phyloP scores from a whole-genome alignment of 345 rosid genomes.

The Abelmoschus esculentus region DNA sequence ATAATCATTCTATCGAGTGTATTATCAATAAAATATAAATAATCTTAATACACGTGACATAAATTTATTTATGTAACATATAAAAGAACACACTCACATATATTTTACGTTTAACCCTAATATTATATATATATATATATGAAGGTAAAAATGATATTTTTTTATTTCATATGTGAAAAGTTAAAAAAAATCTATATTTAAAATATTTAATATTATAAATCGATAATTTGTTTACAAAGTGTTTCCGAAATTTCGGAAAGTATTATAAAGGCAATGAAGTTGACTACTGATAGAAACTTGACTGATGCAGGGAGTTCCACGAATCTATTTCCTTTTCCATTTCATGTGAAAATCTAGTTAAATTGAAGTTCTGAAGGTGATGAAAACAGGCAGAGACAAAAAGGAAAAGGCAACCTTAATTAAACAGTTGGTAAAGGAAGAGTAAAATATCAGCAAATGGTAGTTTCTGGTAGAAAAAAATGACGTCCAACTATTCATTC shows the following conservation, averaged over 20 bases:
- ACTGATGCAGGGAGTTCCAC: conserved; percentile 1
- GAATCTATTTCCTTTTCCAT: background rate
- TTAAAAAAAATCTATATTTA: too few species aligned
- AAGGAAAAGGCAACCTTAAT: background rate
- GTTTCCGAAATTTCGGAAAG: background rate
- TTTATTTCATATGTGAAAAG: too few species aligned
- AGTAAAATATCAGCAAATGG: background rate
- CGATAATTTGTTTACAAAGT: background rate
- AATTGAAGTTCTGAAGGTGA: background rate
- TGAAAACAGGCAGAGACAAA: background rate
- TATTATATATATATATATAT: too few species aligned
- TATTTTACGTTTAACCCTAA: too few species aligned
- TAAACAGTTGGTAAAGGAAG: background rate
- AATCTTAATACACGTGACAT: too few species aligned
- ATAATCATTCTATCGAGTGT: too few species aligned
- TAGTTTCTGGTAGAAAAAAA: background rate
- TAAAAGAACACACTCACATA: too few species aligned
- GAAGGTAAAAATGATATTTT: too few species aligned
- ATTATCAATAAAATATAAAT: too few species aligned
- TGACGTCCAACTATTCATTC: background rate
- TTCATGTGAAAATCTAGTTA: background rate
- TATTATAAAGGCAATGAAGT: background rate
- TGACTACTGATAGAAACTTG: background rate
- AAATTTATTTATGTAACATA: too few species aligned
- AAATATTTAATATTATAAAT: too few species aligned